These are phyloP conservation scores for Cercospora canescens DNA, from an alignment of 2,329 filamentous ascomycete species.

Conservation along the genomic window DNA sequence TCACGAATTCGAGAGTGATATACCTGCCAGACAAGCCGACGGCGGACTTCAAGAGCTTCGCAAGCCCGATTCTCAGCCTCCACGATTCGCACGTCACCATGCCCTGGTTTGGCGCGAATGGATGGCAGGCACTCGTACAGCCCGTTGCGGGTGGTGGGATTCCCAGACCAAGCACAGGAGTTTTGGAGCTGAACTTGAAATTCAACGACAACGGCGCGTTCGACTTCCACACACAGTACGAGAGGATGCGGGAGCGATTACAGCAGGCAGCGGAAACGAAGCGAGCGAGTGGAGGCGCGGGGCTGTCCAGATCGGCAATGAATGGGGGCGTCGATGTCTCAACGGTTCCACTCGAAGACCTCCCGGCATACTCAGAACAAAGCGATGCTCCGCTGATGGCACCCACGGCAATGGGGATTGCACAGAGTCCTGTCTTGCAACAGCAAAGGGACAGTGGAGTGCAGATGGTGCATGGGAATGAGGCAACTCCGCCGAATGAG, in stretches of 20 bases:
- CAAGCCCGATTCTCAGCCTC: conserved; percentile 81
- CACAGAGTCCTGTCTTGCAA: conserved; percentile 15
- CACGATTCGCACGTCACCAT: conserved; percentile 83
- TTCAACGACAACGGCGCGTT: conserved; percentile 96
- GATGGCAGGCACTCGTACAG: conserved; percentile 78
- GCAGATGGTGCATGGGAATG: conserved; percentile 4
- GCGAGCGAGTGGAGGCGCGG: conserved; percentile 40
- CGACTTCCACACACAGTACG: conserved; percentile 82
- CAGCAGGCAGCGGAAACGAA: conserved; percentile 77
- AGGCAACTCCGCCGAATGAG: conserved; percentile 59
- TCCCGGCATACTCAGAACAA: conserved; percentile 80
- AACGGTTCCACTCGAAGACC: conserved; percentile 76
- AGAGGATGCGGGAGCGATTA: conserved; percentile 79
- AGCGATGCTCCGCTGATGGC: conserved; percentile 42
- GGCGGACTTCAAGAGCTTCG: conserved; percentile 77
- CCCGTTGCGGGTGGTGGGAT: conserved; percentile 84
- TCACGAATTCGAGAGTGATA: conserved; percentile 63
- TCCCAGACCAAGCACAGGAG: conserved; percentile 66
- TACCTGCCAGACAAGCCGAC: conserved; percentile 77
- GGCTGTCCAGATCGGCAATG: conserved; percentile 35
- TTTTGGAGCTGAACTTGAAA: conserved; percentile 78
- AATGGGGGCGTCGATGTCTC: conserved; percentile 55
- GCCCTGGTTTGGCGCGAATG: conserved; percentile 90
- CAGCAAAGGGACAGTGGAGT: conserved; percentile 25
- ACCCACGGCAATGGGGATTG: conserved; percentile 36